These are phyloP conservation scores for Dioscorea zingiberensis DNA, from an alignment of 106 monocot species.

Conservation along the genomic window DNA sequence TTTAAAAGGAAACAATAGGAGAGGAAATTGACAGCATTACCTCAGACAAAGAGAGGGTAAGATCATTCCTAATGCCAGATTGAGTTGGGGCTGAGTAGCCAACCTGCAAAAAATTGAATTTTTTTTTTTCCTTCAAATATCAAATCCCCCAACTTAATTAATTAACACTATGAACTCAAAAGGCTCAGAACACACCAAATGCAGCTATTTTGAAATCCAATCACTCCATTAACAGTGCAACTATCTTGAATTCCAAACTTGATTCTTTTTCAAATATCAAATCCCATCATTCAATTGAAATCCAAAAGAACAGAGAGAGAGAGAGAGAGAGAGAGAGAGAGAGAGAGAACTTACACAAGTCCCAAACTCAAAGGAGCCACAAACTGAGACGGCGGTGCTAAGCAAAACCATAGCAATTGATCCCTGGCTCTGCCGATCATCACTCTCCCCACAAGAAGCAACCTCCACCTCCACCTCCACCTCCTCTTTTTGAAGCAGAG, in stretches of 20 bases:
- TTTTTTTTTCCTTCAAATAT: no score
- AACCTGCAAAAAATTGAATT: conserved; percentile 12
- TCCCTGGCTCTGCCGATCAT: not conserved
- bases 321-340: not conserved
- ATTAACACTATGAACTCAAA: no score
- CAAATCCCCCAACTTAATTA: no score
- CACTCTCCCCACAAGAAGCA: not conserved
- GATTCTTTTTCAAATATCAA: not conserved
- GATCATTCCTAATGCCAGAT: conserved; percentile 23
- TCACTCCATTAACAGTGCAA: not conserved
- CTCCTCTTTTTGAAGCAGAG: not conserved
- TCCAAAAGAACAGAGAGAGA: not conserved
- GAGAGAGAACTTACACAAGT: conserved; percentile 18
- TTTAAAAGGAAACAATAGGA: no score
- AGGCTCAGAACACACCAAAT: no score
- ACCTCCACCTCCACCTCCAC: not conserved
- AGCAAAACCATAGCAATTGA: conserved; percentile 33
- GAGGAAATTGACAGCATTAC: not conserved
- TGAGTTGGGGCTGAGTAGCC: conserved; percentile 38
- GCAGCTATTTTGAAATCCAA: no score
- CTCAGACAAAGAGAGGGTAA: conserved; percentile 30
- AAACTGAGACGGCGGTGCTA: conserved; percentile 33
- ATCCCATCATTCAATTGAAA: not conserved
- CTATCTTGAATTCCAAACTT: no score
- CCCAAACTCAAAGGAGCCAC: conserved; percentile 47